Conservation (phyloP, 805 yeast genomes). For the Wickerhamiella musiphila region DNA sequence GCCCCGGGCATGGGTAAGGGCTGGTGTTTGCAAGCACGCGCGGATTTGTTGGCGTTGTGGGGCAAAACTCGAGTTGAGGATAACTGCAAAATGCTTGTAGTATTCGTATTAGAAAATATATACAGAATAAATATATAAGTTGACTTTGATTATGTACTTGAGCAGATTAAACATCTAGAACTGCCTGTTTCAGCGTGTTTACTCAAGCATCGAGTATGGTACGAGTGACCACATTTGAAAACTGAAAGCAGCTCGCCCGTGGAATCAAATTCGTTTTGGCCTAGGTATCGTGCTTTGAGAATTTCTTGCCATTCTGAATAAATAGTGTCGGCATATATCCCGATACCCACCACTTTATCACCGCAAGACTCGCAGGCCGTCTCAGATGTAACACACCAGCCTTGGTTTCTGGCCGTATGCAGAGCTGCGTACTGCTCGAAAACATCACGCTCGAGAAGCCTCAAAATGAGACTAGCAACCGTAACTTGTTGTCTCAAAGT, state of each 20-base stretch:
- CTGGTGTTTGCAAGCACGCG: no score
- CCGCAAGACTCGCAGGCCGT: slow-evolving; percentile 65
- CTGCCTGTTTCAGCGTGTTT: no score
- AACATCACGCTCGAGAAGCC: slow-evolving; percentile 38
- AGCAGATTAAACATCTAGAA: no score
- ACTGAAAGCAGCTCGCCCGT: slow-evolving; percentile 7
- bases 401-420: slow-evolving; percentile 29
- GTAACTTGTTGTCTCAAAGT: slow-evolving; percentile 5
- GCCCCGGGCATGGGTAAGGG: no score
- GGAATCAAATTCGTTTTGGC: not conserved
- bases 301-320: slow-evolving; percentile 18
- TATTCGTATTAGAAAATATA: no score
- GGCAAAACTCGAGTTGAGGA: no score
- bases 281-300: not conserved
- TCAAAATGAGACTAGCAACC: slow-evolving; percentile 4
- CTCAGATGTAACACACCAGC: slow-evolving; percentile 41
- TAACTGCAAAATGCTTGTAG: no score
- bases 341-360: slow-evolving; percentile 51
- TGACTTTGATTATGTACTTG: no score
- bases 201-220: slow-evolving; percentile 12
- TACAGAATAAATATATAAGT: no score
- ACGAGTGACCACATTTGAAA: slow-evolving; percentile 12
- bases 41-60: no score
- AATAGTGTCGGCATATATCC: slow-evolving; percentile 31
- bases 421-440: slow-evolving; percentile 29